phyloP scores from a whole-genome alignment of 371 early-diverging fungal genomes.

The Apophysomyces trapeziformis region DNA sequence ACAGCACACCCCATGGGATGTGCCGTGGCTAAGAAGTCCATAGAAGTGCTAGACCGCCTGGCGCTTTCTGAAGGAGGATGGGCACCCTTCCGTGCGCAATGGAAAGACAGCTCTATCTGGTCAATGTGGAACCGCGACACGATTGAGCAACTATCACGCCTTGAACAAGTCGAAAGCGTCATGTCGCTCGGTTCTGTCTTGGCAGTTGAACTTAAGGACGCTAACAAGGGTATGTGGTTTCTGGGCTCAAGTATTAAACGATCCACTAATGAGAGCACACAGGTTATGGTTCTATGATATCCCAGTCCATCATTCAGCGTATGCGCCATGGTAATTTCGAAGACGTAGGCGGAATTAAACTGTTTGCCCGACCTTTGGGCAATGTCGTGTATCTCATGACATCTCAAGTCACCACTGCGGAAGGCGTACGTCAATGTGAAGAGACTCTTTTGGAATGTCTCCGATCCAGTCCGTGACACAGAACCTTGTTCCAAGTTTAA shows the following conservation, averaged over 20 bases:
- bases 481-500: neutral
- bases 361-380: constrained; percentile 76
- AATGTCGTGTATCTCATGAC: constrained; percentile 82
- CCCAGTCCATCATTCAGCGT: constrained; percentile 51
- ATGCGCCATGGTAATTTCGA: constrained; percentile 49
- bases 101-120: constrained; percentile 53
- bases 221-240: constrained; percentile 33
- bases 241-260: neutral
- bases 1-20: constrained; percentile 89
- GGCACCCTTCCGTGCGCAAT: constrained; percentile 45
- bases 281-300: constrained; percentile 65
- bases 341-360: constrained; percentile 40
- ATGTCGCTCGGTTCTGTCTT: constrained; percentile 76
- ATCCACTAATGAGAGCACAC: neutral
- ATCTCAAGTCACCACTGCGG: constrained; percentile 60
- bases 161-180: constrained; percentile 70
- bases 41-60: constrained; percentile 58
- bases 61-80: constrained; percentile 30
- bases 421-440: constrained; percentile 58
- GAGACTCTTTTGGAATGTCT: constrained; percentile 45
- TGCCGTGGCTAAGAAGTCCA: constrained; percentile 67
- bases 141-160: constrained; percentile 57
- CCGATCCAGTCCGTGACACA: neutral
- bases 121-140: constrained; percentile 60
- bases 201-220: constrained; percentile 68